Evolutionary conservation across 2,329 filamentous ascomycete species (phyloP), one percentile per base, ranked within the genome.

Genomic region (Fonsecaea erecta): DNA sequence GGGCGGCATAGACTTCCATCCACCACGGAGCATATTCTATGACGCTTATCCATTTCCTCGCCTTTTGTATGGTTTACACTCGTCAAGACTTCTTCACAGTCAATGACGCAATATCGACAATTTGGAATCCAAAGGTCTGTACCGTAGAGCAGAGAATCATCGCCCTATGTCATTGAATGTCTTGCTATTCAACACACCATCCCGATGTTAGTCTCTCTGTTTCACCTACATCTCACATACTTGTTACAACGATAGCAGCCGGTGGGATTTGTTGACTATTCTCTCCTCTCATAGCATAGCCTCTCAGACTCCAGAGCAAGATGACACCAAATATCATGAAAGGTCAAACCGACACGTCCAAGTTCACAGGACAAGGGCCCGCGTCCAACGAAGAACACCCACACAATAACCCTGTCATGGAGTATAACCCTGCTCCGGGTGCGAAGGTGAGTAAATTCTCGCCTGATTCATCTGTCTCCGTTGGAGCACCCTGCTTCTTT

Each of bases 281-380:
- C 6, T 1, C 14, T 40, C 2, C 16, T 11, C 14, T n/a, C 11
- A 48, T 5, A 48, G 18, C 43, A 12, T 48, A 7, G 18, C 2
- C 43, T 48, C 21, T 9, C 5, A 40, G 16, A 40, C 16, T 11
- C 3, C 1, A 40, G 43, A 46, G 26, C 53, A 55, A 32, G 24
- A 63, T 63, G 60, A 63, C 60, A 28, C 60, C 60, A n/a, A 63
- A 63, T 26, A 58, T 63, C 46, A 37, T 30, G 14, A 63, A 58
- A 53, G 37, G 28, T 30, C 54, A 63, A 14, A 63, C 54, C 24
- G 61, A 63, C 46, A 63, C 61, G 8, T 63, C 53, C 52, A 58
- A 63, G 24, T 63, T 52, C 46, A 52, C 28, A 18, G 60, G 60
- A 9, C n/a, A 58, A 40, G 54, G 46, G 28, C 60, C 60, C 30